Base-by-base conservation (phyloP, 2,329 filamentous ascomycete species). In the Akanthomyces dipterigenus region DNA sequence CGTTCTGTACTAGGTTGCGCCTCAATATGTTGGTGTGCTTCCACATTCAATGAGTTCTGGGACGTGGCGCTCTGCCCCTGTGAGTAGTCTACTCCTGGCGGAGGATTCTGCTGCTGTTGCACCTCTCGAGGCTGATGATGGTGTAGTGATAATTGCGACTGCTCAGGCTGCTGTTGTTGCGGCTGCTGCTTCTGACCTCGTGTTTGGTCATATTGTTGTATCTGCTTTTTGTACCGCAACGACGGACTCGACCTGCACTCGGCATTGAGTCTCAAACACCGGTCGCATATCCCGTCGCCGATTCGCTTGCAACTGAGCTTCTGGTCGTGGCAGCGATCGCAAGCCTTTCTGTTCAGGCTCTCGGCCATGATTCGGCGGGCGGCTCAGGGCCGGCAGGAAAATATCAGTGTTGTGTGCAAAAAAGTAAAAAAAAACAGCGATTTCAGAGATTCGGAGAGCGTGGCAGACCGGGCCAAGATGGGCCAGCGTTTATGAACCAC, bases 211-310 rank as follows among this genome's bases (percentile, higher is more conserved):
- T 55, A 14, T 9, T 71, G 67, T 9, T 60, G 46, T 4, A 50
- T n/a, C 60, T 72, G 70, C 66, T 74, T 76, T 66, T 69, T 70
- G 67, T 75, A 73, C 9, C 72, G 68, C 45, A 76, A 65, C 6
- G 77, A 79, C 3, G 75, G 76, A 63, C 77, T 80, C 31, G 73
- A 78, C 63, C 72, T 78, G 71, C 77, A 80, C 63, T 75, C 70
- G 4, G 73, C 70, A 54, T 74, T 74, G 61, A 78, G 72, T 61
- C 75, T 71, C 26, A 74, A 64, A 63, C 77, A 80, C 12, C 77
- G 70, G 66, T 78, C 75, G 65, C 78, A 79, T 22, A 73, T 65
- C 53, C 75, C 74, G 56, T 73, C 72, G 62, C 70, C 71, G 61
- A 70, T 67, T 55, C 77, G 73, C 66, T 76, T 79, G 69, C 77